A percentile compares a stretch with the other conserved stretches of the same genome.
These are phyloP conservation scores for Blastocystis sp. DNA, from an alignment of 352 stramenopile genomes.

Conservation along the genomic window DNA sequence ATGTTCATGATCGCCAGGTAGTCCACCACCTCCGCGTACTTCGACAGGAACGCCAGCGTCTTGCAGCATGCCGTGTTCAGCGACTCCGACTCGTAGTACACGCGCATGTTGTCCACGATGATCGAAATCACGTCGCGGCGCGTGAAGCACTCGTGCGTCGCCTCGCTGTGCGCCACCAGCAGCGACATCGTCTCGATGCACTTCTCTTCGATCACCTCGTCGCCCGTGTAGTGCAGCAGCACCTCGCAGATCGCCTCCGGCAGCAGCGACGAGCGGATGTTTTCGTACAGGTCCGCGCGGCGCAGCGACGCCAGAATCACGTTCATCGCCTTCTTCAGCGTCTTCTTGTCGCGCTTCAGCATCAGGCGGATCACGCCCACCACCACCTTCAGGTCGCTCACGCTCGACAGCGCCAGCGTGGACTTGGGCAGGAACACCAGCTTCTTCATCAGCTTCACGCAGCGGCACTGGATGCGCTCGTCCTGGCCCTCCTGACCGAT, in stretches of 20 bases:
- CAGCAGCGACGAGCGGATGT: slow-evolving; percentile 15
- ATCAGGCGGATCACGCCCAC: slow-evolving; percentile 52
- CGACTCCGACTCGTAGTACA: slow-evolving; percentile 13
- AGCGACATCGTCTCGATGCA: slow-evolving; percentile 56
- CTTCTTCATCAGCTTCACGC: slow-evolving; percentile 52
- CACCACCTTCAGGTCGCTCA: slow-evolving; percentile 52
- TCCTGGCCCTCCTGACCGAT: slow-evolving; percentile 65
- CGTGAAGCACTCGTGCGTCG: slow-evolving; percentile 36
- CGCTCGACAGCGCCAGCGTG: slow-evolving; percentile 21
- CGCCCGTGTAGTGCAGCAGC: slow-evolving; percentile 45
- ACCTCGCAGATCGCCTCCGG: slow-evolving; percentile 59
- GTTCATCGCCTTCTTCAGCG: slow-evolving; percentile 15
- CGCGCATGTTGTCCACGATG: slow-evolving; percentile 65
- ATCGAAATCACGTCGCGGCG: slow-evolving; percentile 70
- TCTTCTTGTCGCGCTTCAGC: slow-evolving; percentile 69
- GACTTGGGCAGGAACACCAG: slow-evolving; percentile 38
- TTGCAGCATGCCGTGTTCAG: slow-evolving; percentile 46
- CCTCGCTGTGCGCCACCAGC: slow-evolving; percentile 44
- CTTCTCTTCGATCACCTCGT: slow-evolving; percentile 31
- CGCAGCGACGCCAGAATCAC: slow-evolving; percentile 40
- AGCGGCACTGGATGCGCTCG: slow-evolving; percentile 43
- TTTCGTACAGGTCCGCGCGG: slow-evolving; percentile 57
- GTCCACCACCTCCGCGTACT: slow-evolving; percentile 53
- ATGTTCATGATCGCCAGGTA: slow-evolving; percentile 68
- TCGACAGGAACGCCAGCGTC: slow-evolving; percentile 49